Conservation (phyloP, 129 eudicot genomes). For the Smallanthus sonchifolius region DNA sequence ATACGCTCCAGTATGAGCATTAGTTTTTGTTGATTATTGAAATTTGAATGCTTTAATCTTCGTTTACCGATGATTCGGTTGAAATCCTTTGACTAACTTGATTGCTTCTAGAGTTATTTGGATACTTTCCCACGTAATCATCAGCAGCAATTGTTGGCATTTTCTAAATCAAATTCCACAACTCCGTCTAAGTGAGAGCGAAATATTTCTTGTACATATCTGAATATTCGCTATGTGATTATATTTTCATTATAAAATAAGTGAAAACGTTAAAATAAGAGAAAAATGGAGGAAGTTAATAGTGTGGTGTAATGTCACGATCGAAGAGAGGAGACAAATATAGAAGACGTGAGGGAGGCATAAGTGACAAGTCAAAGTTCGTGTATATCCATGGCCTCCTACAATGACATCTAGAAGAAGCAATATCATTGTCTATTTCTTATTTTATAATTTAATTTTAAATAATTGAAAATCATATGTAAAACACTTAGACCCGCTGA, state of each 20-base stretch:
- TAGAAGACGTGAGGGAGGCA: conserved; percentile 14
- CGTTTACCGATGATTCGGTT: too few relatives aligned
- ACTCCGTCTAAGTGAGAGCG: background rate
- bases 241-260: background rate
- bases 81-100: too few relatives aligned
- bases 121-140: too few relatives aligned
- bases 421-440: conserved; percentile 3
- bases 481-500: too few relatives aligned
- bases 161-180: background rate
- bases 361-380: conserved; percentile 29
- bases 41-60: too few relatives aligned
- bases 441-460: background rate
- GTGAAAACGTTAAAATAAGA: background rate
- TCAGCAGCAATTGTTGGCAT: background rate
- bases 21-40: too few relatives aligned
- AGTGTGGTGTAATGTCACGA: conserved; percentile 13
- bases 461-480: background rate
- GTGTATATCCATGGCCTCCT: conserved; percentile 14
- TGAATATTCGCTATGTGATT: background rate
- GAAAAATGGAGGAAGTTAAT: background rate
- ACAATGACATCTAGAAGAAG: conserved; percentile 22
- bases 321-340: conserved; percentile 9
- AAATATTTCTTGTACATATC: background rate
- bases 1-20: too few relatives aligned
- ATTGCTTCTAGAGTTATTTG: too few relatives aligned